A percentile compares a stretch with the other conserved stretches of the same genome.
Conservation (phyloP, 768 basidiomycete species). For the Termitomyces sp. region DNA sequence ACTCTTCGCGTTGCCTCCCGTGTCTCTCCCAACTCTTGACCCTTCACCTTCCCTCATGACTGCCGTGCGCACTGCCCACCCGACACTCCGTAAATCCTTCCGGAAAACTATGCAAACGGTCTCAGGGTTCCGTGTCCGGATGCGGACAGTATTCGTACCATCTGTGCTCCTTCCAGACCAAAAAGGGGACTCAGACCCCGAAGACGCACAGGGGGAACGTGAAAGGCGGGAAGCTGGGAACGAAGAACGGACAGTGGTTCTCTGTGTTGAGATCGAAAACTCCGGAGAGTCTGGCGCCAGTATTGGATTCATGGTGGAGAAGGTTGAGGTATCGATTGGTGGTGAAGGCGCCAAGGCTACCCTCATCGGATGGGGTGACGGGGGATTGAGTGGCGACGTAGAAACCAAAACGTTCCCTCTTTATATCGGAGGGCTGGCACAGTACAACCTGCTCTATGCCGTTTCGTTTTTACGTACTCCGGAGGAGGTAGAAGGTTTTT, state of each 20-base stretch:
- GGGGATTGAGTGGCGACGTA: constrained; percentile 36
- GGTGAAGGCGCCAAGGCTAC: constrained; percentile 52
- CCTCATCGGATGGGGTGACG: constrained; percentile 52
- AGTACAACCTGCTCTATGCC: constrained; percentile 85
- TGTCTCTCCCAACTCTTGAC: constrained; percentile 35
- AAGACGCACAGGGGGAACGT: constrained; percentile 43
- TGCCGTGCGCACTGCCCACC: constrained; percentile 40
- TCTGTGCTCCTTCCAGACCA: constrained; percentile 62
- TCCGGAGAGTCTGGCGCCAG: constrained; percentile 54
- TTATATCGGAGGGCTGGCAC: constrained; percentile 62
- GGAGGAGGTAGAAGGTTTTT: constrained; percentile 45
- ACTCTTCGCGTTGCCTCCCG: constrained; percentile 55
- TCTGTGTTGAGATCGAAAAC: constrained; percentile 91
- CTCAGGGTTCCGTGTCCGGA: constrained; percentile 83
- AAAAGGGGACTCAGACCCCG: constrained; percentile 21
- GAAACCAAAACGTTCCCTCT: constrained; percentile 62
- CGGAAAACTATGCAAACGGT: constrained; percentile 73
- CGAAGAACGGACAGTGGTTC: constrained; percentile 79
- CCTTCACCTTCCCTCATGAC: constrained; percentile 48
- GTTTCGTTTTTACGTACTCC: constrained; percentile 75
- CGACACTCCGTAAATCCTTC: constrained; percentile 82
- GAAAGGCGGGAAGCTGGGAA: constrained; percentile 61
- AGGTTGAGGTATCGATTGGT: constrained; percentile 68
- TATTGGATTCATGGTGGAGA: constrained; percentile 72
- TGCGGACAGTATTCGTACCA: constrained; percentile 92